Evolutionary conservation across 1,284 basidiomycete genomes (phyloP), one percentile per base, ranked within the genome.

Genomic region (Trametes hirsuta): DNA sequence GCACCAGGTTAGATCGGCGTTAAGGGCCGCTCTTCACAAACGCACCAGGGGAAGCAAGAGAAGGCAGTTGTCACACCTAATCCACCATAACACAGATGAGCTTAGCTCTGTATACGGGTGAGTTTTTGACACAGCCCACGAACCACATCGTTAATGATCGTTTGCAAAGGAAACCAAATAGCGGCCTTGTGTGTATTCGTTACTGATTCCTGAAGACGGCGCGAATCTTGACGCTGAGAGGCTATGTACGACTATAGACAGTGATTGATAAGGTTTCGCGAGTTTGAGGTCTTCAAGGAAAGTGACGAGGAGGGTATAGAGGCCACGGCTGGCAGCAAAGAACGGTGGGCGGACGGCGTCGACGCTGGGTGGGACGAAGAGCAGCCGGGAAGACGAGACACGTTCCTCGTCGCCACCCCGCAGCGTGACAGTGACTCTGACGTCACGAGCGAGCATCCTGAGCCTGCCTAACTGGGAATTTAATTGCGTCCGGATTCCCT

Each of bases 21-120:
- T 30, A 39, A n/a, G 55, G 36, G 44, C 35, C 10, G 41, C 35
- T 35, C 40, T 14, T 36, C 35, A 51, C 45, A 50, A 53, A 77
- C 84, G 69, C 71, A 88, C 87, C 74, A 89, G 78, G 69, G 86
- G 87, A 54, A 90, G 77, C 59, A 89, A 74, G 59, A 89, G 81
- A 62, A 87, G 78, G 75, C 86, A 89, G 74, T 88, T 87, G 77
- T 88, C 86, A 78, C 86, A 89, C 86, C 86, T 88, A 64, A 12
- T 44, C 6, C 12, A 53, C 15, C 48, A 49, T 21, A 56, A 37
- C 41, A 42, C 45, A n/a, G 34, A 30, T 24, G 1, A 47, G 49
- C 39, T 58, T 37, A 60, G 63, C 18, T 42, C 46, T 14, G 42
- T 44, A 6, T 10, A 6, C 14, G 22, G 9, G 4, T 25, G 25